phyloP scores from a whole-genome alignment of 306 rosid genomes.

The Ormosia emarginata region DNA sequence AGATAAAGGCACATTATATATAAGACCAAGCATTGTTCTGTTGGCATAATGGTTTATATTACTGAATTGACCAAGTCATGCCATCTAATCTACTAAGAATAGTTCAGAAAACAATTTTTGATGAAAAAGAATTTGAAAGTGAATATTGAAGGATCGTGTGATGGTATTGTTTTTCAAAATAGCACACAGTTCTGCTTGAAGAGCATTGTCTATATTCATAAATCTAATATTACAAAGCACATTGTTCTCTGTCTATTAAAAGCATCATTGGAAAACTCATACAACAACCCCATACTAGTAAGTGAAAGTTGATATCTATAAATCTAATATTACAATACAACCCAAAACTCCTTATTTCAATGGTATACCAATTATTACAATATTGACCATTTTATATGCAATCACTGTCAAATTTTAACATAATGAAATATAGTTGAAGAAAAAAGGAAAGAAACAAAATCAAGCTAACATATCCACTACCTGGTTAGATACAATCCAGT shows the following conservation, averaged over 20 bases:
- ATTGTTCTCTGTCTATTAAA: background rate
- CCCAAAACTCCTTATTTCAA: background rate
- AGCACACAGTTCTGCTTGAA: background rate
- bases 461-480: slow-evolving; percentile 35
- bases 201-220: background rate
- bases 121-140: background rate
- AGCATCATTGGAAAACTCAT: background rate
- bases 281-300: background rate
- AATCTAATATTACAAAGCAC: slow-evolving; percentile 13
- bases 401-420: background rate
- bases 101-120: background rate
- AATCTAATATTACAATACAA: background rate
- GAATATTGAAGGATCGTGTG: slow-evolving; percentile 10
- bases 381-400: slow-evolving; percentile 14
- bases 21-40: background rate
- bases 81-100: background rate
- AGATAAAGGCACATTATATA: slow-evolving; percentile 1
- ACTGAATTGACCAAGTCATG: background rate
- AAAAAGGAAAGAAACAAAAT: background rate
- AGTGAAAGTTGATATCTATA: background rate
- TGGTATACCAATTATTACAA: slow-evolving; percentile 10
- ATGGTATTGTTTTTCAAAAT: background rate
- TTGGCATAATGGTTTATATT: background rate
- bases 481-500: slow-evolving; percentile 78
- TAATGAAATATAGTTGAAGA: background rate